phyloP scores from a whole-genome alignment of 108 stramenopile genomes.

The Pseudonitzschia multistriata region DNA sequence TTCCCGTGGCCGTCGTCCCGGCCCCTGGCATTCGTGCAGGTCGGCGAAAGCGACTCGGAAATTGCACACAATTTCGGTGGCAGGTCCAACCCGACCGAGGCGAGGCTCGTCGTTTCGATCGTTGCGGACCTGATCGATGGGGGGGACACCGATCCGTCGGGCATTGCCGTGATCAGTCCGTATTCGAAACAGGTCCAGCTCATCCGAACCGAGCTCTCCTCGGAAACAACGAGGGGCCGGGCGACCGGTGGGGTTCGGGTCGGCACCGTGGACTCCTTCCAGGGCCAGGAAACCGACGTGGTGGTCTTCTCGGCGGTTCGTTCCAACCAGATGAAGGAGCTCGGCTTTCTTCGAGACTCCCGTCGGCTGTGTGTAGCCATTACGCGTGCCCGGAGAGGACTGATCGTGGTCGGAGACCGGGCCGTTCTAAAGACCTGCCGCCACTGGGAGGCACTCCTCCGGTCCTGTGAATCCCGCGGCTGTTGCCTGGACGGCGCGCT shows the following conservation, averaged over 20 bases:
- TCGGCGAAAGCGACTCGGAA: constrained; percentile 45
- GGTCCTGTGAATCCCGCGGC: constrained; percentile 31
- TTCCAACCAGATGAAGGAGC: constrained; percentile 47
- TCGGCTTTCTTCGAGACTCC: constrained; percentile 82
- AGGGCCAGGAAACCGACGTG: constrained; percentile 75
- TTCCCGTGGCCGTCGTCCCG: constrained; percentile 57
- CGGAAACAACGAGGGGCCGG: not conserved
- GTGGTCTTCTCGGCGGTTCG: constrained; percentile 66
- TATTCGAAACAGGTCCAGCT: constrained; percentile 61
- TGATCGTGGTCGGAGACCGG: constrained; percentile 55
- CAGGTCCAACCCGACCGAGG: constrained; percentile 61
- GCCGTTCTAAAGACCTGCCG: constrained; percentile 46
- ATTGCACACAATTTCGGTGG: constrained; percentile 46
- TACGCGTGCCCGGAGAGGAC: constrained; percentile 73
- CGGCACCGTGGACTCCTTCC: constrained; percentile 76
- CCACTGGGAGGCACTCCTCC: constrained; percentile 59
- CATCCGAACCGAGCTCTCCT: constrained; percentile 24
- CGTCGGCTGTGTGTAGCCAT: constrained; percentile 85
- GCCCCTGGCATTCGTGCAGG: constrained; percentile 62
- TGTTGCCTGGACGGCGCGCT: not conserved
- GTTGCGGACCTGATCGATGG: constrained; percentile 37
- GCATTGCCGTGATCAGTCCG: constrained; percentile 60
- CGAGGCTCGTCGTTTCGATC: constrained; percentile 38
- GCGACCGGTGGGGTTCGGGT: constrained; percentile 23
- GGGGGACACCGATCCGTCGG: constrained; percentile 34